Percentiles rank a stretch among this genome's conserved stretches.
Evolutionary conservation across 345 rosid genomes (phyloP).

Genomic region (Linum trigynum): DNA sequence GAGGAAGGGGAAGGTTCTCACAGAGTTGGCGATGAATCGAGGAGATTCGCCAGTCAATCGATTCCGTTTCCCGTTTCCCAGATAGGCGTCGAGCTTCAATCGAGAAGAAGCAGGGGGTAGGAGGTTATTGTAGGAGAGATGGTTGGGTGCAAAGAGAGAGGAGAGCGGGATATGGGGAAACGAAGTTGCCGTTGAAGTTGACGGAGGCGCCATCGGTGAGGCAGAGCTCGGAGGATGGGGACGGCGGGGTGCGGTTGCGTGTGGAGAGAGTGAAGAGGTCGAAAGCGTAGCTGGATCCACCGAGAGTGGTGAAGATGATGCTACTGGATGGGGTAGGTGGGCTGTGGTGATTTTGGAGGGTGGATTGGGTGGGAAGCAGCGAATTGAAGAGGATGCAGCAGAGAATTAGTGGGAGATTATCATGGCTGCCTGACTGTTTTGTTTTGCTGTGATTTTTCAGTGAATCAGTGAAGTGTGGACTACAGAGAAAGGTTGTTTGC

Average conservation of each 20-base stretch:
- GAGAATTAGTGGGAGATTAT: too few relatives aligned
- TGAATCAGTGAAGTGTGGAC: too few relatives aligned
- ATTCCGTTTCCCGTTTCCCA: too few relatives aligned
- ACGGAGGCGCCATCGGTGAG: constrained; percentile 68
- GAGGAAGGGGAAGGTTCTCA: constrained; percentile 7
- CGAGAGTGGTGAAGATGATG: constrained; percentile 63
- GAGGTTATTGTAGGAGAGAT: constrained; percentile 10
- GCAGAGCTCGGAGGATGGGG: constrained; percentile 29
- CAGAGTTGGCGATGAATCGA: too few relatives aligned
- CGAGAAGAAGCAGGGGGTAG: too few relatives aligned
- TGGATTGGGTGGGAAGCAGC: too few relatives aligned
- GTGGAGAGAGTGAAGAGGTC: constrained; percentile 58
- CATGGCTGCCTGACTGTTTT: too few relatives aligned
- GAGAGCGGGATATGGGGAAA: constrained; percentile 23
- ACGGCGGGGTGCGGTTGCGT: constrained; percentile 13
- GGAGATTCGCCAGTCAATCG: too few relatives aligned
- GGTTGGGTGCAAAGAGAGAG: constrained; percentile 18
- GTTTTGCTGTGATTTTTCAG: too few relatives aligned
- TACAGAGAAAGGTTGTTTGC: too few relatives aligned
- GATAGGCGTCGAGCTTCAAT: too few relatives aligned
- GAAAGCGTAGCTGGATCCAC: constrained; percentile 52
- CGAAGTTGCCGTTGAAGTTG: constrained; percentile 78
- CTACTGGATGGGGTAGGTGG: constrained; percentile 8
- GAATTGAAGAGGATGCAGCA: too few relatives aligned
- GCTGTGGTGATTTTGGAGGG: constrained; percentile 1